Conservation (phyloP, 129 eudicot genomes). For the Artemisia tridentata region DNA sequence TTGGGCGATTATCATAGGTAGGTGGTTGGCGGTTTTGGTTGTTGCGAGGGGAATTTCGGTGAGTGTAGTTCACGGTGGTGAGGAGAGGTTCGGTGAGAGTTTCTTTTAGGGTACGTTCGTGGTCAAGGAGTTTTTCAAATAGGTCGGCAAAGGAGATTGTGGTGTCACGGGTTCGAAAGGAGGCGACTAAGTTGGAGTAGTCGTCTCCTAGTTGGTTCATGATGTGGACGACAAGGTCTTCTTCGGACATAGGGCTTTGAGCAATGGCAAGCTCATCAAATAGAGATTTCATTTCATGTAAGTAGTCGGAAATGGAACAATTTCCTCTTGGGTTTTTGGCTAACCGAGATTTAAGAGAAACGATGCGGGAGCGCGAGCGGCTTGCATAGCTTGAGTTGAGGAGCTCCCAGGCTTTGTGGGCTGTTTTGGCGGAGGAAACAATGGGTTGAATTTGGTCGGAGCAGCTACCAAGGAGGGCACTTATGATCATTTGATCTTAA, state of each 20-base stretch:
- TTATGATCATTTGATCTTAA: background rate
- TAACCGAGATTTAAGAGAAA: background rate
- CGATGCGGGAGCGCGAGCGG: background rate
- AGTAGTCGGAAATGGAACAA: background rate
- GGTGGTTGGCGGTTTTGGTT: background rate
- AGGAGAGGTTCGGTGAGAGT: background rate
- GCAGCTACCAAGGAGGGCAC: background rate
- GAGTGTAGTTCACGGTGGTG: background rate
- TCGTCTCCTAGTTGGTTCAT: background rate
- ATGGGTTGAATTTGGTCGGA: background rate
- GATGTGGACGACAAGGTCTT: background rate
- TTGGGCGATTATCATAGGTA: background rate
- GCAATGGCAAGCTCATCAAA: background rate
- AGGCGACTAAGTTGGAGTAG: background rate
- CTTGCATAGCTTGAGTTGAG: background rate
- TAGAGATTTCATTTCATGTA: background rate
- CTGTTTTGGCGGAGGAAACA: background rate
- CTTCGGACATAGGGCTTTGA: background rate
- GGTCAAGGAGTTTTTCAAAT: background rate
- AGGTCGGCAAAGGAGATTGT: background rate
- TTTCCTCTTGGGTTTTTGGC: background rate
- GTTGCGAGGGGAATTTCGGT: background rate
- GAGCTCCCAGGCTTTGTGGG: background rate
- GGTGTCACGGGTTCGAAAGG: background rate
- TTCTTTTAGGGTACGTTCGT: background rate